Base-by-base conservation (phyloP, 2,329 filamentous ascomycete species). In the Calonectria ilicicola region DNA sequence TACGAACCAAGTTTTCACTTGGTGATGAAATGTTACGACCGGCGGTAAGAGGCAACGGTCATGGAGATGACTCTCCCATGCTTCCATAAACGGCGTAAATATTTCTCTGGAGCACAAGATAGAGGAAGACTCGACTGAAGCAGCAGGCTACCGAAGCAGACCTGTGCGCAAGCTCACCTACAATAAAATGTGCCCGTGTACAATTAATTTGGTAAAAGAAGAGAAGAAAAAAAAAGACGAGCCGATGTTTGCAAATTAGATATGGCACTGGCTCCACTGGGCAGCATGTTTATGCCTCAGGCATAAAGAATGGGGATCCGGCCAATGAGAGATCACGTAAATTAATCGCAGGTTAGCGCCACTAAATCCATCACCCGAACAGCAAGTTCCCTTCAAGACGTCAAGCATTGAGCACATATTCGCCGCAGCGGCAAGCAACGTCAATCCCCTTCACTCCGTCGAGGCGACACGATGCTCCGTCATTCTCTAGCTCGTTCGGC, bases 11-110 rank as follows among this genome's bases (percentile, higher is more conserved):
- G 63, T 12, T 46, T 23, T 60, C 19, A 66, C 51, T 74, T 47
- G 47, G 73, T 69, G 69, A 63, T 80, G 67, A 70, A 75, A 91
- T 93, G 91, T 93, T 86, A 92, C 91, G 88, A 91, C 91, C 91
- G 91, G 89, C 91, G 91, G 91, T 93, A 93, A 93, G 91, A 92
- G 89, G 89, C 89, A 89, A 78, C 86, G 88, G 85, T 91, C 90
- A 90, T 87, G 79, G 88, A 91, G 87, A 85, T 75, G 84, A 83
- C 87, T 89, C 90, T 93, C 86, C 87, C 89, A 89, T 91, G 90
- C 90, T 92, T 93, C 91, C 91, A 93, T 91, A 92, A 91, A 84
- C 91, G 90, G 91, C 89, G 91, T 91, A 83, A 80, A 83, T 81
- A 81, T 87, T 87, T 72, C 82, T 93, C 91, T 92, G 80, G 91